Evolutionary conservation across 805 yeast genomes (phyloP).

Genomic region (Limtongozyma cylindracea): DNA sequence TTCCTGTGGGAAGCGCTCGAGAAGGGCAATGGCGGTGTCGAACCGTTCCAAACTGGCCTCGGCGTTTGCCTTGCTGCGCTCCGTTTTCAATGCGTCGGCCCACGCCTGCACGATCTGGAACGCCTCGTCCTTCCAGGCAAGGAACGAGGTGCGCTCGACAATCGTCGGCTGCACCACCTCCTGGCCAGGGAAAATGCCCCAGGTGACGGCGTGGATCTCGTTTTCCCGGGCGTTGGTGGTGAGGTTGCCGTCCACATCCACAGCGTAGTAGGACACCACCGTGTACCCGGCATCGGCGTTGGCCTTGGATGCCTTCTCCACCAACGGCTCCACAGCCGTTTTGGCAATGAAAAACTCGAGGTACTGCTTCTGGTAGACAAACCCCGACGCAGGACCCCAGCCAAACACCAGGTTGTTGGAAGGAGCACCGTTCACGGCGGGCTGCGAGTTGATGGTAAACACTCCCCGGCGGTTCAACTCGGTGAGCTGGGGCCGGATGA

Average conservation of each 20-base stretch:
- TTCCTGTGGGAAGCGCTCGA: slow-evolving; percentile 21
- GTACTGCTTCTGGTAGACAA: slow-evolving; percentile 86
- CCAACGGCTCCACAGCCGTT: slow-evolving; percentile 9
- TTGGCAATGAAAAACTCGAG: slow-evolving; percentile 65
- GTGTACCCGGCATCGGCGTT: slow-evolving; percentile 19
- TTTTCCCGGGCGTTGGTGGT: slow-evolving; percentile 46
- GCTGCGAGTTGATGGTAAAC: slow-evolving; percentile 80
- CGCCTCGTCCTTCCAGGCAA: slow-evolving; percentile 96
- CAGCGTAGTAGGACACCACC: slow-evolving; percentile 56
- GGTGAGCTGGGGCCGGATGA: slow-evolving; percentile 32
- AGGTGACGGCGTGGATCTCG: slow-evolving; percentile 83
- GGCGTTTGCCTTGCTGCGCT: slow-evolving; percentile 9
- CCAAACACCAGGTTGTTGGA: slow-evolving; percentile 57
- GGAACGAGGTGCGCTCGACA: slow-evolving; percentile 73
- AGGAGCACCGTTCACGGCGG: slow-evolving; percentile 59
- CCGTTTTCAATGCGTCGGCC: slow-evolving; percentile 23
- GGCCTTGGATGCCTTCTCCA: too few relatives aligned
- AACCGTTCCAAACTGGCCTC: slow-evolving; percentile 7
- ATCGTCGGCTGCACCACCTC: slow-evolving; percentile 91
- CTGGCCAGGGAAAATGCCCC: slow-evolving; percentile 89
- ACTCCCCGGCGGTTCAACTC: slow-evolving; percentile 42
- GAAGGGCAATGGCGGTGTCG: slow-evolving; percentile 12
- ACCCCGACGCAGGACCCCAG: slow-evolving; percentile 91
- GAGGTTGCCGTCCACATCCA: slow-evolving; percentile 28
- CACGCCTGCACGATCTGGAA: slow-evolving; percentile 66